Percentiles rank a stretch among this genome's conserved stretches.
Evolutionary conservation across 192 early-diverging fungal genomes (phyloP).

Genomic region (Pilobolus umbonatus): DNA sequence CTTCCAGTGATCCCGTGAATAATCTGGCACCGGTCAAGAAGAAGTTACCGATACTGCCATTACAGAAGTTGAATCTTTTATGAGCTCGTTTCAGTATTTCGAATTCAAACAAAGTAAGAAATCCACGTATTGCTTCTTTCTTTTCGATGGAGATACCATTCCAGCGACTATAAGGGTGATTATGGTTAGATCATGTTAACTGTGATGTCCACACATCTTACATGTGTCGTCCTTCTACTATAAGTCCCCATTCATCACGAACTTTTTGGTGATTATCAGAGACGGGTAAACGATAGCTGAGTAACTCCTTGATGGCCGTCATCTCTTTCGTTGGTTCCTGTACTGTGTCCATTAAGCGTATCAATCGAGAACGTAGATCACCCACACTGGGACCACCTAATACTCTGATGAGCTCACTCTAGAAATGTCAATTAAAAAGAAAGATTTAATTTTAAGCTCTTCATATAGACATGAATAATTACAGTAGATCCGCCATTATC

Average conservation of each 20-base stretch:
- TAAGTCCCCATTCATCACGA: constrained; percentile 68
- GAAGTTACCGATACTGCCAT: constrained; percentile 75
- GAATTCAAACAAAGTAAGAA: constrained; percentile 63
- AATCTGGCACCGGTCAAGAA: constrained; percentile 71
- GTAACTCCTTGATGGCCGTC: constrained; percentile 61
- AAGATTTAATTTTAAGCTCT: neutral
- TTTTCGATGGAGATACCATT: constrained; percentile 47
- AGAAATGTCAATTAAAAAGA: constrained; percentile 28
- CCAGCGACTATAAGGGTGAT: constrained; percentile 39
- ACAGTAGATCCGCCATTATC: constrained; percentile 65
- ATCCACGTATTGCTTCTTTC: constrained; percentile 66
- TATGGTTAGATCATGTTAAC: neutral
- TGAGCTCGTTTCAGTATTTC: constrained; percentile 58
- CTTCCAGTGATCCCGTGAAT: constrained; percentile 64
- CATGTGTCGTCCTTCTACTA: constrained; percentile 71
- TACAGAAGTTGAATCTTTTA: constrained; percentile 64
- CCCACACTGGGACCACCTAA: constrained; percentile 75
- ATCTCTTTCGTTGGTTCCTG: constrained; percentile 40
- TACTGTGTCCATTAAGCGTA: constrained; percentile 60
- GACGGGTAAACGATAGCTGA: constrained; percentile 64
- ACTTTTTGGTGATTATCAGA: constrained; percentile 46
- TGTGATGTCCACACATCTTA: constrained; percentile 11
- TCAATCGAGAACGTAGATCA: constrained; percentile 63
- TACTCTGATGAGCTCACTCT: constrained; percentile 64
- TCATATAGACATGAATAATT: constrained; percentile 1